Conservation (phyloP, 805 yeast genomes). For the Starmerella asiatica region DNA sequence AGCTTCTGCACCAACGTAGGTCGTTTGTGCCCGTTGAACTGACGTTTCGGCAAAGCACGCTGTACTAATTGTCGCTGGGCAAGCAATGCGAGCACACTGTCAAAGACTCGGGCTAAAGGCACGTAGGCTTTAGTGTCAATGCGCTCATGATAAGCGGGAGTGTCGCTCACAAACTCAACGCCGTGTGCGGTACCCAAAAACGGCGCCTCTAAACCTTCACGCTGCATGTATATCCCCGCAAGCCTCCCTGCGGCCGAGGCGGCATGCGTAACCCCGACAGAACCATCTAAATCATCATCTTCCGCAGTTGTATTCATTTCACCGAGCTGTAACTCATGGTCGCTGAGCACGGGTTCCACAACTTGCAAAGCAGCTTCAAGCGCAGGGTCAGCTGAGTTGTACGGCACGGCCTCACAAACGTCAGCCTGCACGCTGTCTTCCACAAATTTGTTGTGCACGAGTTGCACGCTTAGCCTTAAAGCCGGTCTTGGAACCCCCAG, state of each 20-base stretch:
- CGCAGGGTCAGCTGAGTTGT: neutral
- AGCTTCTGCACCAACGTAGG: slow-evolving; percentile 6
- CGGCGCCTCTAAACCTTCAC: slow-evolving; percentile 4
- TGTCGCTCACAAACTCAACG: slow-evolving; percentile 3
- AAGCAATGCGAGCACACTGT: slow-evolving; percentile 17
- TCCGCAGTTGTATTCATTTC: neutral
- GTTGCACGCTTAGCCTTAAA: slow-evolving; percentile 4
- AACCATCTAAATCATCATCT: neutral
- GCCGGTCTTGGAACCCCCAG: slow-evolving; percentile 6
- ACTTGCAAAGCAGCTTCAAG: neutral
- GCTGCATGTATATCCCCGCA: slow-evolving; percentile 5
- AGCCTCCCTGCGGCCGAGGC: slow-evolving; percentile 14
- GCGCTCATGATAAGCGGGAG: slow-evolving; percentile 12
- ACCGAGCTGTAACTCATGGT: slow-evolving; percentile 10
- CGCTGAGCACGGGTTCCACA: slow-evolving; percentile 11
- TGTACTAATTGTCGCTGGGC: slow-evolving; percentile 11
- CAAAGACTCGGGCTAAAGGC: slow-evolving; percentile 17
- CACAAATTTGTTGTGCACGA: neutral
- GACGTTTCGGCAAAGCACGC: neutral
- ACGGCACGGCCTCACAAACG: neutral
- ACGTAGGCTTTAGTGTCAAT: slow-evolving; percentile 13
- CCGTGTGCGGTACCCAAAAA: slow-evolving; percentile 3
- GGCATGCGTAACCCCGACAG: slow-evolving; percentile 3
- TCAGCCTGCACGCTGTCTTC: neutral
- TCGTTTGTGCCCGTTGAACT: slow-evolving; percentile 6